phyloP scores from a whole-genome alignment of 1,284 basidiomycete genomes.

The Mycosarcoma maydis region DNA sequence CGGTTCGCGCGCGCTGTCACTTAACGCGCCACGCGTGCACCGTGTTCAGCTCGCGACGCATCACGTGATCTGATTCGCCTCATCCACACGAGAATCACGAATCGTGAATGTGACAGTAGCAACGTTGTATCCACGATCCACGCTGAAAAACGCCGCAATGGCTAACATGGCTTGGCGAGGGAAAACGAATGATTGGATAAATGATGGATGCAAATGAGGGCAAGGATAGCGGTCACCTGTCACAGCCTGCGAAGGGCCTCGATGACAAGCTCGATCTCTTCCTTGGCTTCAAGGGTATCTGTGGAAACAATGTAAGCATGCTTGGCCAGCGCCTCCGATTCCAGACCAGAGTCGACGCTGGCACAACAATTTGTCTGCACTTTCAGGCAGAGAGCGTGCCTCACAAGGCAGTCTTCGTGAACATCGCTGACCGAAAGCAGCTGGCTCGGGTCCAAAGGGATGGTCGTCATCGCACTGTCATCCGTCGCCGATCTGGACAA shows the following conservation, averaged over 20 bases:
- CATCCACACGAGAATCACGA: no score
- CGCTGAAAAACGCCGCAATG: no score
- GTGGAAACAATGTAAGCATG: conserved; percentile 4
- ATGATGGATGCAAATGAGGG: not conserved
- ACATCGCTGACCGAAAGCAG: conserved; percentile 2
- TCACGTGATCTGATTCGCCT: conserved; percentile 37
- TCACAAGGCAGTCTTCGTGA: conserved; percentile 16
- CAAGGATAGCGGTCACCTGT: not conserved
- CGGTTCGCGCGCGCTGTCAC: conserved; percentile 21
- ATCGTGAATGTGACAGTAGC: no score
- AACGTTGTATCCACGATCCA: no score
- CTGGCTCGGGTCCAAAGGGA: conserved; percentile 3
- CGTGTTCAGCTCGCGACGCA: conserved; percentile 16
- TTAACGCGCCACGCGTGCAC: conserved; percentile 28
- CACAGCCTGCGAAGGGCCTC: conserved; percentile 8
- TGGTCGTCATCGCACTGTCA: not conserved
- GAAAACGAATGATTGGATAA: no score
- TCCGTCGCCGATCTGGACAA: conserved; percentile 13
- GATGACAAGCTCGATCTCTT: conserved; percentile 15
- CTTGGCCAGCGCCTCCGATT: not conserved
- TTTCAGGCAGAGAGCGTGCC: conserved; percentile 5
- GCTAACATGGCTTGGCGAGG: no score
- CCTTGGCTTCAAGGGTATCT: conserved; percentile 11
- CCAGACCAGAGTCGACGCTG: no score
- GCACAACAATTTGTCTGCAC: no score